Evolutionary conservation across 257 asterid genomes (phyloP), one percentile per base, ranked within the genome.

Genomic region (Anisodus acutangulus): DNA sequence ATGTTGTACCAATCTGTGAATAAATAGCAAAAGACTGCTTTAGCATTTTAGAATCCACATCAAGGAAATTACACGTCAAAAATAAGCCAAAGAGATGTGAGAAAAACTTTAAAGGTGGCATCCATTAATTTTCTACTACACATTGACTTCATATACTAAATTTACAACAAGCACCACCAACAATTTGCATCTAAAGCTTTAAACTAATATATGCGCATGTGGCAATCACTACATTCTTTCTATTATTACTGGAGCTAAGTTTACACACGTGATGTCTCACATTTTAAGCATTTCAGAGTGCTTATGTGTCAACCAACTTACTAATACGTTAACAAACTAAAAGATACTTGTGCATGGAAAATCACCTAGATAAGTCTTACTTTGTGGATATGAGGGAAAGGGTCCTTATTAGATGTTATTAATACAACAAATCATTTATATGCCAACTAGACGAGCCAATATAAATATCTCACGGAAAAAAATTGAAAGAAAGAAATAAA

Each of bases 1-100:
- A 96, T 78, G 98, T 96, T 45, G 95, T 93, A 66, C 99, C 99
- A 76, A 94, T 95, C 99, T 96, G 90, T 84, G 87, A 54, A 62
- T 67, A 86, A 79, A 41, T 13, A 83, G 78, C 79, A 80, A 86
- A 84, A 81, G 22, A 63, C 45, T 53, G 49, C 82, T 78, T 78
- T 31, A 78, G 66, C 66, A 78, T 26, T 53, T 78, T 31, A 78
- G 49, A 78, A 54, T 15, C 66, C 66, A 31, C 66, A 53, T 49
- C 15, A 78, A 78, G 82, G 49, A 78, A 78, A 78, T 51, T 54
- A 53, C 66, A 53, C 13, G 49, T 15, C 49, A 78, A 78, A 78
- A 54, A 43, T 35, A 53, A 78, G 82, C 82, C 53, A 78, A 53
- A 8, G 82, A 54, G 31, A 54, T 13, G 47, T 54, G 19, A 78